Evolutionary conservation across 2,329 filamentous ascomycete genomes (phyloP).

Genomic region (Pyrenophora teres): DNA sequence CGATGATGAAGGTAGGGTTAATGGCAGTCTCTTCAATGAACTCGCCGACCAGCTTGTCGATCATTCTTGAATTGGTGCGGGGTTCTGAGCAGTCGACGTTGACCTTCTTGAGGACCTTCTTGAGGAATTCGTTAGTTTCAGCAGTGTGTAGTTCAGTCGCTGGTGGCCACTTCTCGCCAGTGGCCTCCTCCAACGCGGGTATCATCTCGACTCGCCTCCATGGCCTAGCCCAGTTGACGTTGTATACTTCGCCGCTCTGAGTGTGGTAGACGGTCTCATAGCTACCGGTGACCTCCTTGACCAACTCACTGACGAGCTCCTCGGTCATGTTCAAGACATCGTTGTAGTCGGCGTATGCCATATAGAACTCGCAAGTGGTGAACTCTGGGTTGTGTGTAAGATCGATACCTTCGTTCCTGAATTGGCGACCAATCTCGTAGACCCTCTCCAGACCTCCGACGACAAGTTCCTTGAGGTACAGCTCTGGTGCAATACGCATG

Average conservation of each 20-base stretch:
- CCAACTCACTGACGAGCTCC: slow-evolving; percentile 86
- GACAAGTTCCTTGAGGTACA: slow-evolving; percentile 95
- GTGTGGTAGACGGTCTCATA: slow-evolving; percentile 87
- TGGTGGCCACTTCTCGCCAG: slow-evolving; percentile 91
- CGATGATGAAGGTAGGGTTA: slow-evolving; percentile 89
- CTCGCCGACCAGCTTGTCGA: slow-evolving; percentile 90
- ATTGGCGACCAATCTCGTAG: slow-evolving; percentile 94
- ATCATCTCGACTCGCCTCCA: slow-evolving; percentile 98
- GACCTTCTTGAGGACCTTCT: slow-evolving; percentile 77
- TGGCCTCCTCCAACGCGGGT: slow-evolving; percentile 83
- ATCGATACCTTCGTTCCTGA: slow-evolving; percentile 91
- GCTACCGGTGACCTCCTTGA: slow-evolving; percentile 84
- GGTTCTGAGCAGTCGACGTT: slow-evolving; percentile 89
- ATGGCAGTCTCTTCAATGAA: slow-evolving; percentile 94
- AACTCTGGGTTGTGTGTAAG: slow-evolving; percentile 98
- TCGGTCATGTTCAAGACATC: slow-evolving; percentile 92
- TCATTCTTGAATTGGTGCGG: slow-evolving; percentile 91
- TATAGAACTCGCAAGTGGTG: slow-evolving; percentile 96
- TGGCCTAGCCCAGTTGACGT: slow-evolving; percentile 94
- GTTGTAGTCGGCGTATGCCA: slow-evolving; percentile 70
- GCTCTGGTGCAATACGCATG: slow-evolving; percentile 91
- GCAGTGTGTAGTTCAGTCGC: slow-evolving; percentile 86
- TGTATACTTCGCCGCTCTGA: slow-evolving; percentile 81
- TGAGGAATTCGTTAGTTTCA: slow-evolving; percentile 86
- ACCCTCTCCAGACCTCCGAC: slow-evolving; percentile 94